Conservation (phyloP, 208 protist species). For the Kentomonas sorsogonicus region DNA sequence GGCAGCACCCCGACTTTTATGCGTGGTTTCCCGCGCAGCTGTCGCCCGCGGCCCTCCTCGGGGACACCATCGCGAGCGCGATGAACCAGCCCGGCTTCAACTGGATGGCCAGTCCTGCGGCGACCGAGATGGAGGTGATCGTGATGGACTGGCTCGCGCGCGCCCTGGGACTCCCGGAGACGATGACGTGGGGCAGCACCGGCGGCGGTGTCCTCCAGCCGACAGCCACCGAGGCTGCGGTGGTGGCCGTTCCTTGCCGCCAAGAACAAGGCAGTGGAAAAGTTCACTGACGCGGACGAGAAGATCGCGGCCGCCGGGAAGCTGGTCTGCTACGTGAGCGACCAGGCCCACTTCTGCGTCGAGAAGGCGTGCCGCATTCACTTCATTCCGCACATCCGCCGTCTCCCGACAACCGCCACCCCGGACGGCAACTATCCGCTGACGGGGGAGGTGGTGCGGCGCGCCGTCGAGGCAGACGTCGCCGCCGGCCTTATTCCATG, state of each 20-base stretch:
- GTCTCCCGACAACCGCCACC: conserved; percentile 16
- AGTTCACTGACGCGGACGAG: conserved; percentile 15
- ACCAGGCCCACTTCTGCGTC: conserved; percentile 48
- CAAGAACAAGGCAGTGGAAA: conserved; percentile 26
- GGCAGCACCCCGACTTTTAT: conserved; percentile 64
- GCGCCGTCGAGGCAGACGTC: conserved; percentile 36
- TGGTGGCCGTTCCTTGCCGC: conserved; percentile 46
- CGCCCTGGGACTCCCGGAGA: conserved; percentile 28
- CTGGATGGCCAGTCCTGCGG: conserved; percentile 52
- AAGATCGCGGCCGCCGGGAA: conserved; percentile 18
- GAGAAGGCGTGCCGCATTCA: conserved; percentile 46
- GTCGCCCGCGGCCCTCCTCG: conserved; percentile 44
- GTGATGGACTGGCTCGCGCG: conserved; percentile 56
- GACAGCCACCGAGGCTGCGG: conserved; percentile 33
- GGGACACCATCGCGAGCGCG: conserved; percentile 40
- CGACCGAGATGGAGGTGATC: conserved; percentile 58
- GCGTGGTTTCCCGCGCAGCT: conserved; percentile 50
- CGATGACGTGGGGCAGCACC: conserved; percentile 39
- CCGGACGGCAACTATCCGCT: conserved; percentile 38
- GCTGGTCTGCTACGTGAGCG: conserved; percentile 42
- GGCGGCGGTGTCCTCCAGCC: conserved; percentile 55
- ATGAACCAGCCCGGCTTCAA: conserved; percentile 55
- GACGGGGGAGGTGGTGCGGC: conserved; percentile 22
- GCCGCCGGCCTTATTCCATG: conserved; percentile 42
- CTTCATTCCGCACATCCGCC: conserved; percentile 28